Base-by-base conservation (phyloP, 2,329 filamentous ascomycete species). In the Aspergillus persii region DNA sequence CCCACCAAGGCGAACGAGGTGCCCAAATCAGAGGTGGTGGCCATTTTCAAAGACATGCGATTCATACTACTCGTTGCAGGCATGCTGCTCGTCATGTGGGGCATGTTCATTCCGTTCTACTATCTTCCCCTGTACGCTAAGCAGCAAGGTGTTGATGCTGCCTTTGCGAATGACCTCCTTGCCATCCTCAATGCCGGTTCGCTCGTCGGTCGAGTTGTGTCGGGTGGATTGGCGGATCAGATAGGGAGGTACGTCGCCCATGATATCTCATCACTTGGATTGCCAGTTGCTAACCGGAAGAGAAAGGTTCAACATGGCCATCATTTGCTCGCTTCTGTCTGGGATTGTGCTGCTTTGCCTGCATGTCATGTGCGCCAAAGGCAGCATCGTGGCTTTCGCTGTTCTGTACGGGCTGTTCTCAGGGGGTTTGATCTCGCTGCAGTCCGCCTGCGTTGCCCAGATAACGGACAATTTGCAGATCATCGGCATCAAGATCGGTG, bases 41-140 rank as follows among this genome's bases (percentile, higher is more conserved):
- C 44, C 18, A 27, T 47, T 27, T 47, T 47, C 44, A 47, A 47
- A 15, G 44, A 47, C 44, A 11, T 11, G 18, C 44, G 18, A 18
- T 53, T 39, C 9, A 3, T 53, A 18, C 7, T 39, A 3, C 33
- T 55, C 29, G 33, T 31, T 23, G 15, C 36, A 8, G 53, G 53
- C 29, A 55, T 55, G 53, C 30, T 55, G 11, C n/a, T 55, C 3
- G 53, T 55, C 5, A 29, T 36, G n/a, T 55, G 53, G 53, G 53
- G 53, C 3, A 55, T 55, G 53, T 55, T 55, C 18, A 50, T 55
- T 12, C 53, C 53, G 3, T 55, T 55, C 8, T 55, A 48, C 31
- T 55, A 49, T 27, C 44, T 55, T 15, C 53, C 53, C 15, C 8
- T 36, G 44, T 55, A 55, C 26, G 53, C 29, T 7, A 27, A 4